Base-by-base conservation (phyloP, 2,329 filamentous ascomycete genomes). In the Aureobasidium sp. region DNA sequence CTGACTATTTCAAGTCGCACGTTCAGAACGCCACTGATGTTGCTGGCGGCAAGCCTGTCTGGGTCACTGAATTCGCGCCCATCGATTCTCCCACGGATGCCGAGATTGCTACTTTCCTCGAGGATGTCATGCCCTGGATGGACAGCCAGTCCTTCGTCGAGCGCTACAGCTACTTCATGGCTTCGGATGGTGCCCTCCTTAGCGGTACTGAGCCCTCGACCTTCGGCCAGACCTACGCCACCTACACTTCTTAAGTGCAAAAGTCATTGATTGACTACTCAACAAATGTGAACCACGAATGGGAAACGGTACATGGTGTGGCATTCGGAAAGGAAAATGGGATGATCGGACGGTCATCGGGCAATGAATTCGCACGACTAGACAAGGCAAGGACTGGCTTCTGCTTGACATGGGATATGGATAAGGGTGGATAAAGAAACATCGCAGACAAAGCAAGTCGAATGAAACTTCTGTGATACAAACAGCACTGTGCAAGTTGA, bases 1-100 rank as follows among this genome's bases (percentile, higher is more conserved):
- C 78, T 62, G 70, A 34, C 46, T 77, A 75, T 64, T 84, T 88
- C 73, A 82, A 85, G 66, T 64, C 70, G 42, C 83, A 87, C 72
- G 70, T 87, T 61, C 66, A 70, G 26, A 67, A 74, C n/a, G 76
- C 78, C 32, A 73, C 75, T 61, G 64, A 63, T 13, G 67, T 75
- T n/a, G 70, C 69, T 37, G 69, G 70, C 50, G 72, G 71, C 27
- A 72, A 74, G 61, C 71, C 72, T n/a, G 68, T 88, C 71, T 87
- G 82, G 82, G 75, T 88, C 62, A 87, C 84, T 62, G n/a, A n/a
- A n/a, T n/a, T n/a, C n/a, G n/a, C n/a, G n/a, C n/a, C n/a, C n/a
- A n/a, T n/a, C n/a, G n/a, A n/a, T n/a, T n/a, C n/a, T n/a, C n/a
- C n/a, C n/a, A n/a, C n/a, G 58, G 74, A 77, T 27, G 71, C 79